Evolutionary conservation across 345 rosid species (phyloP).

Genomic region (Salix viminalis): DNA sequence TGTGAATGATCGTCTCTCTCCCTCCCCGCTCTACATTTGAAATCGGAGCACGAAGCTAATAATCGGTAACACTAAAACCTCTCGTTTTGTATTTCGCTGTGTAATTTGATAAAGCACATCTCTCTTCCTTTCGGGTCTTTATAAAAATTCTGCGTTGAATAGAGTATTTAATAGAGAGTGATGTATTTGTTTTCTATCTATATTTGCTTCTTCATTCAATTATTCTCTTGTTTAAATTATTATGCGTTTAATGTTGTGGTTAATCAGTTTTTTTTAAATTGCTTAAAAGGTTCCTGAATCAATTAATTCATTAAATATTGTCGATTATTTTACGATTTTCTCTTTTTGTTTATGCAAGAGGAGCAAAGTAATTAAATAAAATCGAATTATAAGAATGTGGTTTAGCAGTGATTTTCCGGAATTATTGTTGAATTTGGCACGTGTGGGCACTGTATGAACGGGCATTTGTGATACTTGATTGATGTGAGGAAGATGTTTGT

Average conservation of each 20-base stretch:
- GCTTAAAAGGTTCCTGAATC: not conserved
- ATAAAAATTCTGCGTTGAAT: not conserved
- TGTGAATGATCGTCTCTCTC: not conserved
- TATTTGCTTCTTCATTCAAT: not conserved
- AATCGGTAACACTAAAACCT: not conserved
- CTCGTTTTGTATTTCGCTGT: not conserved
- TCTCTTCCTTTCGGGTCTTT: not conserved
- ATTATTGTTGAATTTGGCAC: not conserved
- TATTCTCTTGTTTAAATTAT: not conserved
- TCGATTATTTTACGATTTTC: not conserved
- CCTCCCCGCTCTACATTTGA: not conserved
- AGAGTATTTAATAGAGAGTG: not conserved
- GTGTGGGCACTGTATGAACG: no score
- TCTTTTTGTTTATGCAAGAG: not conserved
- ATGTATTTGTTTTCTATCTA: not conserved
- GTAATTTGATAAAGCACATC: not conserved
- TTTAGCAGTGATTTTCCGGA: not conserved
- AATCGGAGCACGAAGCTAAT: not conserved
- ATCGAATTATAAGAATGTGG: not conserved
- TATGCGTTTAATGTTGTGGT: not conserved
- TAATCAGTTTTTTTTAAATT: not conserved
- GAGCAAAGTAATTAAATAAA: not conserved
- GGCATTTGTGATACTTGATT: not conserved
- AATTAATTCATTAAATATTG: not conserved
- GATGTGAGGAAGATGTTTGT: not conserved